Conservation (phyloP, 176 grass and related monocot species). For the Zizania latifolia region DNA sequence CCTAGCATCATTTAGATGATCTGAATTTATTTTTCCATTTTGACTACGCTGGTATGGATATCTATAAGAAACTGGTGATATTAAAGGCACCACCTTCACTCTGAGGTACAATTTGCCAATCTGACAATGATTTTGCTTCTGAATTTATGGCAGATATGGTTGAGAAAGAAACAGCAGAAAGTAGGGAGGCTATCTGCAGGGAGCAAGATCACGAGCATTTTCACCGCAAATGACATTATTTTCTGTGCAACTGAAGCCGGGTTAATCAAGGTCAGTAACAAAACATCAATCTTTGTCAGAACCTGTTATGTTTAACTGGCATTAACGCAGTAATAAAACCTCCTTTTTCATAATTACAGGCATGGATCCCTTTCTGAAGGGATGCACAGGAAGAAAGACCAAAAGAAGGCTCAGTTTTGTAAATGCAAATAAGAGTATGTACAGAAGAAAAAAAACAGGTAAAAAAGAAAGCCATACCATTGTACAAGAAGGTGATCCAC, state of each 20-base stretch:
- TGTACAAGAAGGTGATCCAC: not conserved
- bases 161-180: constrained; percentile 85
- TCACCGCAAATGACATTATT: constrained; percentile 70
- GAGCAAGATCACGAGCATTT: constrained; percentile 79
- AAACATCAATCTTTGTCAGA: not conserved
- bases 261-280: constrained; percentile 62
- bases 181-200: constrained; percentile 84
- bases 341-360: constrained; percentile 23
- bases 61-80: not conserved
- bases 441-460: constrained; percentile 17
- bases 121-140: constrained; percentile 28
- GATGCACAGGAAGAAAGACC: not conserved
- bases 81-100: not conserved
- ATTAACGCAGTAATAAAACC: not conserved
- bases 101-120: not conserved
- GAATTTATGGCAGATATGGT: constrained; percentile 64
- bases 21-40: not conserved
- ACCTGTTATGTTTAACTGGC: not conserved
- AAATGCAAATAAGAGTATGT: constrained; percentile 43
- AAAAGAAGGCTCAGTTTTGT: constrained; percentile 22
- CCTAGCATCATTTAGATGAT: constrained; percentile 72
- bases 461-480: not conserved
- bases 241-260: constrained; percentile 84
- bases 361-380: constrained; percentile 49
- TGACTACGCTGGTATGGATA: not conserved